A percentile compares a stretch with the other conserved stretches of the same genome.
phyloP scores from a whole-genome alignment of 805 yeast genomes.

The Candida xyloterini region DNA sequence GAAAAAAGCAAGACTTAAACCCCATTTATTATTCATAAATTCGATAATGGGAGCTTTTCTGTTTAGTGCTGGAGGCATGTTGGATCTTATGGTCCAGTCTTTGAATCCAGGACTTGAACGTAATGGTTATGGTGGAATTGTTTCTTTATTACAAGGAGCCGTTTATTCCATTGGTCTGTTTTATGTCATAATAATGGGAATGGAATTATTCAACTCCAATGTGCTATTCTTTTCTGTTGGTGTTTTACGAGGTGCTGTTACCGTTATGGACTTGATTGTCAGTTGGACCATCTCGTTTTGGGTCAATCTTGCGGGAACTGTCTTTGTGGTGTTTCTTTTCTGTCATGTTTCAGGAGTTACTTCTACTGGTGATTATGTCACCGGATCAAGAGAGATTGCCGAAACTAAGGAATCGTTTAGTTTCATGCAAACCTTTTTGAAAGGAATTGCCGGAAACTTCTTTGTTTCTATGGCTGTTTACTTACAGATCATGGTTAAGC shows the following conservation, averaged over 20 bases:
- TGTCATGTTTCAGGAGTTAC: slow-evolving; percentile 56
- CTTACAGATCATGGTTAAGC: slow-evolving; percentile 74
- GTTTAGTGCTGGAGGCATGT: slow-evolving; percentile 72
- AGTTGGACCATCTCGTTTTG: slow-evolving; percentile 69
- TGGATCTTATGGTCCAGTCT: slow-evolving; percentile 54
- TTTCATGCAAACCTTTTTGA: slow-evolving; percentile 64
- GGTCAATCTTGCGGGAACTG: slow-evolving; percentile 59
- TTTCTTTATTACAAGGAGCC: slow-evolving; percentile 55
- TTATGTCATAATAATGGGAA: slow-evolving; percentile 72
- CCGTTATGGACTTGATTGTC: slow-evolving; percentile 55
- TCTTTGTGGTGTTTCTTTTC: slow-evolving; percentile 65
- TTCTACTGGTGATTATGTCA: slow-evolving; percentile 37
- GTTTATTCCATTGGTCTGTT: slow-evolving; percentile 71
- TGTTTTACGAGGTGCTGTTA: slow-evolving; percentile 64
- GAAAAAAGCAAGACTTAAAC: slow-evolving; percentile 71
- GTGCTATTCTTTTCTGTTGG: slow-evolving; percentile 70
- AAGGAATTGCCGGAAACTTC: slow-evolving; percentile 74
- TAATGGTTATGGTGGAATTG: slow-evolving; percentile 46
- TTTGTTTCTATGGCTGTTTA: slow-evolving; percentile 74
- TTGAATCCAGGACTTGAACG: slow-evolving; percentile 42
- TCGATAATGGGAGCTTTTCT: slow-evolving; percentile 68
- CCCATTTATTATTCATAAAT: slow-evolving; percentile 58
- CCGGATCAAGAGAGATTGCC: slow-evolving; percentile 49
- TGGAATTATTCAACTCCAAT: slow-evolving; percentile 73
- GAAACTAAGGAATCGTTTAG: slow-evolving; percentile 40